Evolutionary conservation across 768 basidiomycete genomes (phyloP), one percentile per base, ranked within the genome.

Genomic region (Pleurotus sapidus): DNA sequence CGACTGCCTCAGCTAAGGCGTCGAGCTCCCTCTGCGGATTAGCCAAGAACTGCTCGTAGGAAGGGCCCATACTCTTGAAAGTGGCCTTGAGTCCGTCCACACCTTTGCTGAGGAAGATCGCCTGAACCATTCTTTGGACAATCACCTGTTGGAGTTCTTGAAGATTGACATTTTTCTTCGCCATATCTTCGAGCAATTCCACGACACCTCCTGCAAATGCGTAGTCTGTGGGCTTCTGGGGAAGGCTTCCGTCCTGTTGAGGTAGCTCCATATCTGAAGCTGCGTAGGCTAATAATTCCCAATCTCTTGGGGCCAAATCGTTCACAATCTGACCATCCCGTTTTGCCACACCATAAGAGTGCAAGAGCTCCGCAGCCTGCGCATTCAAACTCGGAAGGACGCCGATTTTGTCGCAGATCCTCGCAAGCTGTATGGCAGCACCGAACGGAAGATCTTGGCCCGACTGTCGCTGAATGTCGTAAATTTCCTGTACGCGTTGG

Each of bases 201-300:
- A 70, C 62, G n/a, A 83, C 64, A 9, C 77, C 78, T 11, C 65
- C 60, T 7, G 42, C 20, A 64, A 75, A 80, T 5, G 72, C 63
- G 43, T 66, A 72, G 23, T 64, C 60, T 9, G 57, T 9, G 2
- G 51, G 59, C n/a, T 47, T 46, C 39, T 42, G 40, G 8, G 59
- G 56, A 24, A 49, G 40, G 39, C 38, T 12, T 14, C 39, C 30
- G 20, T 54, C 45, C 11, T 46, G n/a, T 23, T 37, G 20, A n/a
- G 59, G 59, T 20, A 60, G 49, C 45, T 60, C 59, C 43, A 60
- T 42, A 24, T 75, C 67, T 6, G 71, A 63, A 3, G 79, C 73
- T 5, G 78, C 76, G 25, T 73, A 74, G 1, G 79, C 61, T 15
- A 88, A 61, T 5, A 77, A 64, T 42, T 78, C 77, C 73, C 83